phyloP scores from a whole-genome alignment of 2,329 filamentous ascomycete genomes.

The Sclerotinia glacialis region DNA sequence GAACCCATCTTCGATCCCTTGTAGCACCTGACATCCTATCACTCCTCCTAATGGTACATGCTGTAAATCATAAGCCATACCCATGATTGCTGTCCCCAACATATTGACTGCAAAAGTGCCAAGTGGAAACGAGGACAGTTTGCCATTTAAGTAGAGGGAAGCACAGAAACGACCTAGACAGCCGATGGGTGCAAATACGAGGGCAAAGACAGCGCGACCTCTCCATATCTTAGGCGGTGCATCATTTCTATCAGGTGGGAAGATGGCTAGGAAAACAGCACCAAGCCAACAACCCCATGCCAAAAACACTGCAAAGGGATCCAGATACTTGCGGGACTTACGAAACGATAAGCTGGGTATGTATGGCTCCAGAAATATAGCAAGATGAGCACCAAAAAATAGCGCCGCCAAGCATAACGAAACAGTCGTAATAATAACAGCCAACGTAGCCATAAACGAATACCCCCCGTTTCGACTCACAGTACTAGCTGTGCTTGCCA shows the following conservation, averaged over 20 bases:
- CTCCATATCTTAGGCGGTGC: conserved; percentile 63
- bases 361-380: conserved; percentile 55
- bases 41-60: conserved; percentile 56
- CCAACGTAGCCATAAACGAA: conserved; percentile 77
- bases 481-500: conserved; percentile 40
- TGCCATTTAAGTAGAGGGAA: conserved; percentile 67
- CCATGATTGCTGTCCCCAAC: conserved; percentile 70
- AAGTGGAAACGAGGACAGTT: conserved; percentile 67
- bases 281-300: conserved; percentile 76
- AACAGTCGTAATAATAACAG: conserved; percentile 70
- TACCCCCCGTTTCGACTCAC: conserved; percentile 66
- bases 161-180: conserved; percentile 73
- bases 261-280: conserved; percentile 67
- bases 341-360: conserved; percentile 60
- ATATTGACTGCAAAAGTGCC: conserved; percentile 86
- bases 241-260: conserved; percentile 59
- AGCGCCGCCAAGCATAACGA: conserved; percentile 68
- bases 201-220: conserved; percentile 68
- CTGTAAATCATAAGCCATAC: conserved; percentile 75
- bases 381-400: conserved; percentile 71
- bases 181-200: conserved; percentile 80
- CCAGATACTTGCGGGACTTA: conserved; percentile 58
- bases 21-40: conserved; percentile 65
- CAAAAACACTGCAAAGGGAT: conserved; percentile 61
- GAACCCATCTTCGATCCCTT: conserved; percentile 65